Conservation (phyloP, 176 grass and related monocot species). For the Chloris gayana region DNA sequence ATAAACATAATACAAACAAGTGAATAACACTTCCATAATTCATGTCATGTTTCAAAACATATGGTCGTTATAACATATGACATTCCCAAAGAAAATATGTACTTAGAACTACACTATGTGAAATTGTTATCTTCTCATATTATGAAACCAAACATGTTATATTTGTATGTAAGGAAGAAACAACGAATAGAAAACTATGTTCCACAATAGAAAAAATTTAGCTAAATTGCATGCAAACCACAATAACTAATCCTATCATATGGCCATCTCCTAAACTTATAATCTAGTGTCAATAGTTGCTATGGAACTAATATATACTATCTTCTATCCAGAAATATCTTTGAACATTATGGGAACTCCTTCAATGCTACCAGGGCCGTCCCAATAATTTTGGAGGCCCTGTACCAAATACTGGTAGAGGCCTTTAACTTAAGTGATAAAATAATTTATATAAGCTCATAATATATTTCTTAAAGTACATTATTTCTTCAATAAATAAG, state of each 20-base stretch:
- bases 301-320: too few species aligned
- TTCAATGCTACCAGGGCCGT: too few species aligned
- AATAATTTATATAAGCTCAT: too few species aligned
- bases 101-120: not conserved
- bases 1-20: not conserved
- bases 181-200: not conserved
- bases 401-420: too few species aligned
- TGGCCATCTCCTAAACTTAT: not conserved
- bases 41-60: not conserved
- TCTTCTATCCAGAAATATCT: too few species aligned
- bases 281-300: too few species aligned
- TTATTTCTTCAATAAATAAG: too few species aligned
- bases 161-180: not conserved
- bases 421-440: too few species aligned
- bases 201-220: not conserved
- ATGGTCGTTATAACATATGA: not conserved
- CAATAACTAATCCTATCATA: not conserved
- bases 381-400: too few species aligned
- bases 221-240: not conserved
- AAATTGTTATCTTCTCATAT: not conserved
- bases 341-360: too few species aligned
- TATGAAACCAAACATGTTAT: not conserved
- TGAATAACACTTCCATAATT: not conserved
- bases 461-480: too few species aligned
- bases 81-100: not conserved